Conservation (phyloP, 371 early-diverging fungal species). For the Saksenaea vasiformis region DNA sequence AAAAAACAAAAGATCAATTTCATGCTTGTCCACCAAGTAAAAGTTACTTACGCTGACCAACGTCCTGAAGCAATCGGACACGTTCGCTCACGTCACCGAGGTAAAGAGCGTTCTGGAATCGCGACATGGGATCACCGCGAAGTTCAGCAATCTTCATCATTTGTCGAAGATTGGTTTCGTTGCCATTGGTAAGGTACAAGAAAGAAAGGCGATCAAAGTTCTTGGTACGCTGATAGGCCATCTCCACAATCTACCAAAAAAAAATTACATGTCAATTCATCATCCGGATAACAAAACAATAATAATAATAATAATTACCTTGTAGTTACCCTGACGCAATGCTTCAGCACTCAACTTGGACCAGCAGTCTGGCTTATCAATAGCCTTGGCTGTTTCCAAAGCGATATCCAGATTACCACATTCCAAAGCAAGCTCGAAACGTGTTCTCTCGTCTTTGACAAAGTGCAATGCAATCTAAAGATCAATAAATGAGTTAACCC, state of each 20-base stretch:
- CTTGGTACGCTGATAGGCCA: constrained; percentile 87
- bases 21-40: too few relatives aligned
- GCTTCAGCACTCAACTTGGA: constrained; percentile 84
- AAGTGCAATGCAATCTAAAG: constrained; percentile 92
- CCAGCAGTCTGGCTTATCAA: constrained; percentile 91
- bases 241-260: constrained; percentile 86
- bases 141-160: constrained; percentile 91
- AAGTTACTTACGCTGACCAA: constrained; percentile 71
- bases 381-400: constrained; percentile 83
- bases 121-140: constrained; percentile 79
- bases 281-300: too few relatives aligned
- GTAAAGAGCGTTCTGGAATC: constrained; percentile 88
- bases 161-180: constrained; percentile 82
- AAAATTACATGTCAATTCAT: too few relatives aligned
- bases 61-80: constrained; percentile 75
- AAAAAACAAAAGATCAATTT: too few relatives aligned
- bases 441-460: constrained; percentile 93
- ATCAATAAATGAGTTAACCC: background rate
- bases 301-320: too few relatives aligned
- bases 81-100: constrained; percentile 90
- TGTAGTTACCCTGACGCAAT: constrained; percentile 85
- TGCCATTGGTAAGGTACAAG: constrained; percentile 90
- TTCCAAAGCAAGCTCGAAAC: constrained; percentile 95
- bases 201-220: constrained; percentile 91
- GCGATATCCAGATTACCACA: constrained; percentile 95